Conservation (phyloP, 2,329 filamentous ascomycete species). For the Aspergillus chevalieri region DNA sequence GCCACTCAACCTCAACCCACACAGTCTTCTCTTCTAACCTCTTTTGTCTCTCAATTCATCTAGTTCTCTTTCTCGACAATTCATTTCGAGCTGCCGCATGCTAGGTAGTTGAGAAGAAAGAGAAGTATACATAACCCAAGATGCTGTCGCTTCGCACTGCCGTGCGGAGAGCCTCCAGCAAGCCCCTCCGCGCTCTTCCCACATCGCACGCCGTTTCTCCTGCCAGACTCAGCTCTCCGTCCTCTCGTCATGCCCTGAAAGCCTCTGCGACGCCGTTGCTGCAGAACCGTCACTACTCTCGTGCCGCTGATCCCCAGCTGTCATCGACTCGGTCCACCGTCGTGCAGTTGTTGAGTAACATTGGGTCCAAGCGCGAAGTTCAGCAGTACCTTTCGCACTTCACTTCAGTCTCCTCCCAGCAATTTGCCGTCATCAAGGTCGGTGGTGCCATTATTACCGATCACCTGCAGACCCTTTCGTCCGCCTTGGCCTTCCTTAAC, state of each 20-base stretch:
- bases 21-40: background rate
- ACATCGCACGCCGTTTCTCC: slow-evolving; percentile 29
- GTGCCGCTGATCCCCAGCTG: slow-evolving; percentile 46
- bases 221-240: slow-evolving; percentile 21
- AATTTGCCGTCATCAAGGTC: slow-evolving; percentile 98
- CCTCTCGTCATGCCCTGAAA: slow-evolving; percentile 19
- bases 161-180: slow-evolving; percentile 38
- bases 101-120: slow-evolving; percentile 18
- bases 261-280: slow-evolving; percentile 22
- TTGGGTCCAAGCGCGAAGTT: slow-evolving; percentile 91
- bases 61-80: slow-evolving; percentile 12
- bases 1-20: background rate
- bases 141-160: slow-evolving; percentile 41
- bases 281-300: slow-evolving; percentile 40
- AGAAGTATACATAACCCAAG: slow-evolving; percentile 11
- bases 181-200: slow-evolving; percentile 37
- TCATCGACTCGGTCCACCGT: slow-evolving; percentile 68
- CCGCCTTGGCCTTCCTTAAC: slow-evolving; percentile 83
- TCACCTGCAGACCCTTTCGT: slow-evolving; percentile 84
- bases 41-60: slow-evolving; percentile 1
- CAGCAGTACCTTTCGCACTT: slow-evolving; percentile 98
- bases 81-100: slow-evolving; percentile 34
- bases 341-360: slow-evolving; percentile 86
- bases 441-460: slow-evolving; percentile 94
- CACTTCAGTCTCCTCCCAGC: slow-evolving; percentile 90